A percentile compares a stretch with the other conserved stretches of the same genome.
These are phyloP conservation scores for Hyaloperonospora arabidopsidis DNA, from an alignment of 352 stramenopile species.

Conservation along the genomic window DNA sequence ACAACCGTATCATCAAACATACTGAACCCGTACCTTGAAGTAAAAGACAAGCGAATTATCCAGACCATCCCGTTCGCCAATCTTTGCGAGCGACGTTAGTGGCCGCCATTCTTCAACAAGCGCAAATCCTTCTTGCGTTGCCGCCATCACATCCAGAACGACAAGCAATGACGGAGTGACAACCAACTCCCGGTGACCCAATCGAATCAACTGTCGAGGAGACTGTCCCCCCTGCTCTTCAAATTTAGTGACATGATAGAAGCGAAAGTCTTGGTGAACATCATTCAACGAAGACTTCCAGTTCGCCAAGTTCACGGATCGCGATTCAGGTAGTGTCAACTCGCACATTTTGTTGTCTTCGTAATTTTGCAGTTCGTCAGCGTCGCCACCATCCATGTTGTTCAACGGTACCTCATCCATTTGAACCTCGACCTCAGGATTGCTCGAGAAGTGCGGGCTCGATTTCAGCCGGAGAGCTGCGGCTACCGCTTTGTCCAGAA, in stretches of 20 bases:
- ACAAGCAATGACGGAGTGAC: slow-evolving; percentile 47
- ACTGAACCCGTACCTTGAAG: slow-evolving; percentile 46
- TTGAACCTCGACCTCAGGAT: slow-evolving; percentile 13
- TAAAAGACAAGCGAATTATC: slow-evolving; percentile 65
- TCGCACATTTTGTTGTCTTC: slow-evolving; percentile 14
- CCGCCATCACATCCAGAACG: slow-evolving; percentile 36
- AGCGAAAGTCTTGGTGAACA: slow-evolving; percentile 38
- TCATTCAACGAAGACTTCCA: slow-evolving; percentile 37
- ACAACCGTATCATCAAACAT: not conserved
- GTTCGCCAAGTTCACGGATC: slow-evolving; percentile 36
- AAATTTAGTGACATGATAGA: slow-evolving; percentile 39
- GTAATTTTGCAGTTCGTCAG: slow-evolving; percentile 7
- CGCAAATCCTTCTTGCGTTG: slow-evolving; percentile 36
- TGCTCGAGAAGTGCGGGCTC: slow-evolving; percentile 32
- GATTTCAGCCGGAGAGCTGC: slow-evolving; percentile 43
- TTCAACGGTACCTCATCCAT: slow-evolving; percentile 10
- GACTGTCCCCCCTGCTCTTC: slow-evolving; percentile 20
- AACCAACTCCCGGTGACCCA: slow-evolving; percentile 64
- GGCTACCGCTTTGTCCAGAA: slow-evolving; percentile 67
- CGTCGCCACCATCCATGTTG: slow-evolving; percentile 13
- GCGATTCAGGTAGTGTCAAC: slow-evolving; percentile 11
- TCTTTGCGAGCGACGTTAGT: slow-evolving; percentile 45
- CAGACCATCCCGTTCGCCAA: slow-evolving; percentile 47
- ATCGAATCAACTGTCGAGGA: slow-evolving; percentile 18
- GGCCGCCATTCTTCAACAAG: slow-evolving; percentile 54